Evolutionary conservation across 192 early-diverging fungal species (phyloP), one percentile per base, ranked within the genome.

Genomic region (Umbelopsis sp.): DNA sequence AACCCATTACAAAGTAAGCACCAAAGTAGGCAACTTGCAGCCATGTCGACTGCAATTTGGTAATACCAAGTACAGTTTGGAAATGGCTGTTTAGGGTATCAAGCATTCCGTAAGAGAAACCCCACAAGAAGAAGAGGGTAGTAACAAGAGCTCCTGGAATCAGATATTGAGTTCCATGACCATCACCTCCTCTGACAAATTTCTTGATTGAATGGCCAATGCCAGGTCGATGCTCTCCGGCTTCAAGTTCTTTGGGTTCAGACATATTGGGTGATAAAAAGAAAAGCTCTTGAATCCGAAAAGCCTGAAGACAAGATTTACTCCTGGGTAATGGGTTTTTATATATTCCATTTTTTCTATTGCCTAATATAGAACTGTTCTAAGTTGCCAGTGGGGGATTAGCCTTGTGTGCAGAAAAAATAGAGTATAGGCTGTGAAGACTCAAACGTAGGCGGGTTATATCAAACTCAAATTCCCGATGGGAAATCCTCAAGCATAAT

Each of bases 21-120:
- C 77, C 77, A 71, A 74, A 78, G 49, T 78, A 78, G 18, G 77
- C 77, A 22, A 78, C 67, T 71, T 78, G 77, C 49, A 78, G 68
- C 46, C 50, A 65, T 12, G 77, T 78, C 25, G 77, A 74, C 52
- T 78, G 64, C 20, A 46, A 66, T 50, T 74, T 78, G 68, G 55
- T 49, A 22, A 78, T 68, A 27, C 66, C 66, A 10, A 78, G 67
- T 13, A 78, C 77, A 49, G 46, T 64, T 46, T 74, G 69, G 55
- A 78, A 78, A 52, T 78, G 77, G 2, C 70, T 78, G 72, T 78
- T 78, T 30, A 78, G 30, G 23, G 72, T 73, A 46, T 78, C 77
- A 21, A 78, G 61, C 21, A 78, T 51, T 27, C 77, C 77, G 16
- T 78, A 78, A 49, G 71, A 70, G 44, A 78, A 78, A 15, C 77